A percentile compares a stretch with the other conserved stretches of the same genome.
phyloP scores from a whole-genome alignment of 345 rosid species.

The Noccaea caerulescens region DNA sequence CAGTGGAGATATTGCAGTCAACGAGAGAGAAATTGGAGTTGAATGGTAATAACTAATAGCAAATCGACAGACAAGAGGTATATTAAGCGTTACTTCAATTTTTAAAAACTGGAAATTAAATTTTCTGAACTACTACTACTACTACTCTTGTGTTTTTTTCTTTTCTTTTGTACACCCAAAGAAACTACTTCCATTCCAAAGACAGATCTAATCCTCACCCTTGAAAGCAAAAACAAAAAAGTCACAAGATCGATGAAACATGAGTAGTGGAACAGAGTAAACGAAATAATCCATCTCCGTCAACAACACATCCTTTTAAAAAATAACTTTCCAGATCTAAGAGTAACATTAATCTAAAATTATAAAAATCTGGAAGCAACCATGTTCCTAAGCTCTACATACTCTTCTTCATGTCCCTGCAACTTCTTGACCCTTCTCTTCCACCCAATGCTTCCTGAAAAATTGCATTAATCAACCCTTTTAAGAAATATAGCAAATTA shows the following conservation, averaged over 20 bases:
- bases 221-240: neutral
- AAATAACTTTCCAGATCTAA: conserved; percentile 28
- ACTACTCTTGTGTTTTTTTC: neutral
- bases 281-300: conserved; percentile 30
- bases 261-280: conserved; percentile 24
- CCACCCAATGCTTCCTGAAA: conserved; percentile 47
- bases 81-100: conserved; percentile 18
- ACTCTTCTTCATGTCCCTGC: conserved; percentile 68
- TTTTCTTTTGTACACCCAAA: conserved; percentile 12
- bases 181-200: conserved; percentile 4
- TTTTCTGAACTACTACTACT: conserved; percentile 32
- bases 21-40: conserved; percentile 11
- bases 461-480: neutral
- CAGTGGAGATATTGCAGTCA: conserved; percentile 1
- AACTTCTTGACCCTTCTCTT: conserved; percentile 60
- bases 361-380: conserved; percentile 23
- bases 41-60: conserved; percentile 15
- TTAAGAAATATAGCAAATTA: neutral
- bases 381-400: conserved; percentile 46
- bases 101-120: conserved; percentile 14
- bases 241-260: conserved; percentile 19
- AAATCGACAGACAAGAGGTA: neutral
- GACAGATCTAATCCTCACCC: conserved; percentile 30
- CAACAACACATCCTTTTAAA: conserved; percentile 23
- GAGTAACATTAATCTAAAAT: conserved; percentile 32